Evolutionary conservation across 257 asterid species (phyloP).

Genomic region (Haberlea rhodopensis): DNA sequence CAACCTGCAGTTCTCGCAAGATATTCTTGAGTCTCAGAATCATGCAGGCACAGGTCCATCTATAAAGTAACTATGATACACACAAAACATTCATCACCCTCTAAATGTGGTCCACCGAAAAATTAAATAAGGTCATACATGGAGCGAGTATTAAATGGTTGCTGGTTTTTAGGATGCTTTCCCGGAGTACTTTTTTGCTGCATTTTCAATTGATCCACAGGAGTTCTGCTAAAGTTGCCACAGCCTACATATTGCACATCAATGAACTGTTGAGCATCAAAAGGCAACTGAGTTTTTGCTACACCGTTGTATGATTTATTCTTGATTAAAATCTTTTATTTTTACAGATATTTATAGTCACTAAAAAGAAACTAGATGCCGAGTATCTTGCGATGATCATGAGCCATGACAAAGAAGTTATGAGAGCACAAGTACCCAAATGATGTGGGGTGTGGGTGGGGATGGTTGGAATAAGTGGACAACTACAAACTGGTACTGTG

Average conservation of each 20-base stretch:
- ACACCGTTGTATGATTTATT: not conserved
- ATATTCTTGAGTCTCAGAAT: constrained; percentile 75
- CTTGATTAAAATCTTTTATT: not conserved
- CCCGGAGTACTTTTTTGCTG: constrained; percentile 39
- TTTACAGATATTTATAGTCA: not conserved
- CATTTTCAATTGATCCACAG: constrained; percentile 68
- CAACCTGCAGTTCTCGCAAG: constrained; percentile 84
- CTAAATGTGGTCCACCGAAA: constrained; percentile 57
- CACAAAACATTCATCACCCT: constrained; percentile 54
- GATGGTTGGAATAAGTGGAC: too few species aligned
- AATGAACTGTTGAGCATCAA: constrained; percentile 23
- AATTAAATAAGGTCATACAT: constrained; percentile 75
- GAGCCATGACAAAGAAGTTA: not conserved
- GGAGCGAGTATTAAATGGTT: constrained; percentile 65
- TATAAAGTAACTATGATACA: constrained; percentile 71
- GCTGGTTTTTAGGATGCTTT: constrained; percentile 46
- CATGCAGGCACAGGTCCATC: constrained; percentile 90
- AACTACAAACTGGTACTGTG: too few species aligned
- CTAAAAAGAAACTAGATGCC: too few species aligned
- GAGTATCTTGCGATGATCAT: not conserved
- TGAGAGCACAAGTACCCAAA: not conserved
- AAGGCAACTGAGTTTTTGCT: constrained; percentile 8
- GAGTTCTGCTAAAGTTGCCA: constrained; percentile 71
- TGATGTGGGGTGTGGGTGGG: not conserved
- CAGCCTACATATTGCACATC: constrained; percentile 50